Base-by-base conservation (phyloP, 2,329 filamentous ascomycete species). In the Xylaria sp. region DNA sequence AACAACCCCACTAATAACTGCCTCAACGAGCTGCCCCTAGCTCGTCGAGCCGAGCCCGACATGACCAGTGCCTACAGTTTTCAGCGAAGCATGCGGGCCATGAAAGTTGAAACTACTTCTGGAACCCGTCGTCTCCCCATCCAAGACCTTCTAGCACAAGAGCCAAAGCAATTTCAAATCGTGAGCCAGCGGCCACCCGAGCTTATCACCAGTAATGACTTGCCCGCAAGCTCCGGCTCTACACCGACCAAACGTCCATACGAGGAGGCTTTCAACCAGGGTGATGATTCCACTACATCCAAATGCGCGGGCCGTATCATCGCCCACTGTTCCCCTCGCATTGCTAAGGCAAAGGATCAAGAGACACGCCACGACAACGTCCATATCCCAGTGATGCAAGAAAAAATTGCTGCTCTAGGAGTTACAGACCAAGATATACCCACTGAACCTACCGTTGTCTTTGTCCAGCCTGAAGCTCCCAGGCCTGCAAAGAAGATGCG, bases 1-100 rank as follows among this genome's bases (percentile, higher is more conserved):
- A 72, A 74, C 29, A 65, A 69, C 13, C 71, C 70, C 21, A 55
- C 29, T 54, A 48, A 23, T 21, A 55, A 64, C 37, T 8, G 11
- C n/a, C 15, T 17, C 10, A 40, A 8, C 19, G 47, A 37, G 11
- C 15, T 21, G 38, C 25, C 31, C 8, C 21, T 9, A n/a, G 21
- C 19, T 1, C 27, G 47, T 27, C 48, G 44, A 41, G 1, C 35
- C 27, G 25, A 74, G 19, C 41, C 71, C n/a, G 73, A 75, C 21
- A 73, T 74, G 71, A 72, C 73, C 5, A 74, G 72, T 60, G 73
- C 73, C 9, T 73, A 68, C 31, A 69, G 65, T 7, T 75, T 70
- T 44, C 67, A 72, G 17, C 66, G 69, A 27, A 75, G 73, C 63
- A 74, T 74, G 60, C 60, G 64, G 37, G 65, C 63, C 17, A 58